These are phyloP conservation scores for Castanospermum australe DNA, from an alignment of 306 rosid species.

Conservation along the genomic window DNA sequence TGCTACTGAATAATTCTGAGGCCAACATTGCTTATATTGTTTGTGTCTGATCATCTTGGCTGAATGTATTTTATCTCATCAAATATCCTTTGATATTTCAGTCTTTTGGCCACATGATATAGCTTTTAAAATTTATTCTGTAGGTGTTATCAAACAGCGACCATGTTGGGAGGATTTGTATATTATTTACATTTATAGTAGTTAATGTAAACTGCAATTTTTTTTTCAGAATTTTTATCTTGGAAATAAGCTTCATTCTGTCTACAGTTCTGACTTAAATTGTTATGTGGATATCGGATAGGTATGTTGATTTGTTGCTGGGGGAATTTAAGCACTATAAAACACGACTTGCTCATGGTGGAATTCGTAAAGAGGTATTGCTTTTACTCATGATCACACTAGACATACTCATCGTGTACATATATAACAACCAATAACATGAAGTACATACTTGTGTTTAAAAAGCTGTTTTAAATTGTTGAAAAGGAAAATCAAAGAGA, in stretches of 20 bases:
- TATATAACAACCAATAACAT: neutral
- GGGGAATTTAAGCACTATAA: constrained; percentile 98
- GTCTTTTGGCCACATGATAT: neutral
- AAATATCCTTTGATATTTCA: neutral
- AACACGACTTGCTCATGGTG: constrained; percentile 91
- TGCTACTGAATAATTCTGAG: neutral
- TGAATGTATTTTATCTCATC: neutral
- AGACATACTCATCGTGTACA: constrained; percentile 19
- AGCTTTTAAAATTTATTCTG: neutral
- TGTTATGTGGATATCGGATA: constrained; percentile 46
- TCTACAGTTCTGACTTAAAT: constrained; percentile 37
- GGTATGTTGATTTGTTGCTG: constrained; percentile 93
- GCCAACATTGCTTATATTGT: neutral
- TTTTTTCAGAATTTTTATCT: neutral
- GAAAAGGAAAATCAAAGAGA: constrained; percentile 3
- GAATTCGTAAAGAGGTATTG: constrained; percentile 89
- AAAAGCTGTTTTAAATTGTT: constrained; percentile 9
- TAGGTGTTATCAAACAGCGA: neutral
- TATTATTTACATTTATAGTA: neutral
- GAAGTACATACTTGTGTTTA: neutral
- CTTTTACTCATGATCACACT: constrained; percentile 20
- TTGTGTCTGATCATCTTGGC: neutral
- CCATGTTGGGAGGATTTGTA: no score
- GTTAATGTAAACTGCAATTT: neutral
- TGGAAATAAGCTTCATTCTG: neutral